Conservation (phyloP, 352 stramenopile genomes). For the Pythium periplocum region DNA sequence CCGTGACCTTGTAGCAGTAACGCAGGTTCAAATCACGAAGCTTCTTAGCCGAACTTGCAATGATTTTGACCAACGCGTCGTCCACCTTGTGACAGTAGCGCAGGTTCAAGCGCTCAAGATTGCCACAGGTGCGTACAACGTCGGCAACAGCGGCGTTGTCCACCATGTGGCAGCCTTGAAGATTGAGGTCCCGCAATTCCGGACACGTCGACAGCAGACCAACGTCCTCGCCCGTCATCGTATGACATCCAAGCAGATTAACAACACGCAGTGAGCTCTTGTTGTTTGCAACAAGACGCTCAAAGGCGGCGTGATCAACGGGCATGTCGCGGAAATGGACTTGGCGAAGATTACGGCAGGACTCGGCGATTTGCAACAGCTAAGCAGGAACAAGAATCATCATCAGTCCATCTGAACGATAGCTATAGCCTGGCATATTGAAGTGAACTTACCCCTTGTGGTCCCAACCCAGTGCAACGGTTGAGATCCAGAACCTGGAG, state of each 20-base stretch:
- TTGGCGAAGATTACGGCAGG: constrained; percentile 48
- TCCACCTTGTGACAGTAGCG: constrained; percentile 84
- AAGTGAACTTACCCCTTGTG: constrained; percentile 25
- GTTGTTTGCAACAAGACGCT: constrained; percentile 43
- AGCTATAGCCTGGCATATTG: too few relatives aligned
- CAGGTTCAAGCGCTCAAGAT: constrained; percentile 58
- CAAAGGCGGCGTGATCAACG: constrained; percentile 46
- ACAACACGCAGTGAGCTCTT: constrained; percentile 45
- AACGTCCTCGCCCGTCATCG: constrained; percentile 46
- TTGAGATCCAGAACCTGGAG: constrained; percentile 62
- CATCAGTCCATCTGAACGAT: too few relatives aligned
- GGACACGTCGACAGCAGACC: constrained; percentile 33
- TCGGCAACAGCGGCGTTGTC: constrained; percentile 60
- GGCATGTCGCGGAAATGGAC: constrained; percentile 70
- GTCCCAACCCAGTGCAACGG: constrained; percentile 35
- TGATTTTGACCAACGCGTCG: constrained; percentile 57
- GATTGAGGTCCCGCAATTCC: constrained; percentile 49
- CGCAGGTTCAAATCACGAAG: constrained; percentile 73
- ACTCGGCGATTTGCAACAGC: constrained; percentile 29
- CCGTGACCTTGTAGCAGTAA: constrained; percentile 86
- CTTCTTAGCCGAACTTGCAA: constrained; percentile 35
- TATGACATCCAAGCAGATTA: constrained; percentile 76
- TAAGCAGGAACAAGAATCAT: constrained; percentile 4
- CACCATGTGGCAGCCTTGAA: constrained; percentile 78
- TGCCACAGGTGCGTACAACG: constrained; percentile 37